These are phyloP conservation scores for Amauroascus niger DNA, from an alignment of 2,329 filamentous ascomycete genomes.

Conservation along the genomic window DNA sequence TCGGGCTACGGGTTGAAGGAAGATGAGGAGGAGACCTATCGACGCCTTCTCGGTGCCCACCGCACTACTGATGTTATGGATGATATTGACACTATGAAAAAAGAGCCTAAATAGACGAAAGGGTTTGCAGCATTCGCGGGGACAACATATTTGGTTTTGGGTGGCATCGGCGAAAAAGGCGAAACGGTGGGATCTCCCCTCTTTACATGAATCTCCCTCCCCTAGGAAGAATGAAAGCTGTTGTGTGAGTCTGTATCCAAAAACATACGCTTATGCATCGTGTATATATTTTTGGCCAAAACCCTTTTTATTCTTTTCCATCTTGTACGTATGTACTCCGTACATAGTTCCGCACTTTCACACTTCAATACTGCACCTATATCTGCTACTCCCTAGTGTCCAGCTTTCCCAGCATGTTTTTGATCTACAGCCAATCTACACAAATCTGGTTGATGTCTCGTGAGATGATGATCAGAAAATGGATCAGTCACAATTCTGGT, in stretches of 20 bases:
- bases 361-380: no score
- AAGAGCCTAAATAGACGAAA: neutral
- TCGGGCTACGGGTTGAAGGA: conserved; percentile 38
- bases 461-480: no score
- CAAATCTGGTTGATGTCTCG: no score
- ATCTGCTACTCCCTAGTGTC: no score
- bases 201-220: neutral
- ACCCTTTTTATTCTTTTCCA: no score
- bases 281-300: neutral
- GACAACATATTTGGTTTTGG: neutral
- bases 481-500: no score
- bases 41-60: conserved; percentile 24
- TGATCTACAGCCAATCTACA: no score
- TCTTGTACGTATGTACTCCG: no score
- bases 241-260: neutral
- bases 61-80: conserved; percentile 2
- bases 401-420: no score
- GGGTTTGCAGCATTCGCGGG: neutral
- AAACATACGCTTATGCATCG: neutral
- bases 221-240: neutral
- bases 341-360: no score
- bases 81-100: conserved; percentile 7
- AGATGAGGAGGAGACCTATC: conserved; percentile 36
- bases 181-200: conserved; percentile 1
- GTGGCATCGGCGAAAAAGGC: neutral